Evolutionary conservation across 768 basidiomycete genomes (phyloP), one percentile per base, ranked within the genome.

Genomic region (Lentinula sp.): DNA sequence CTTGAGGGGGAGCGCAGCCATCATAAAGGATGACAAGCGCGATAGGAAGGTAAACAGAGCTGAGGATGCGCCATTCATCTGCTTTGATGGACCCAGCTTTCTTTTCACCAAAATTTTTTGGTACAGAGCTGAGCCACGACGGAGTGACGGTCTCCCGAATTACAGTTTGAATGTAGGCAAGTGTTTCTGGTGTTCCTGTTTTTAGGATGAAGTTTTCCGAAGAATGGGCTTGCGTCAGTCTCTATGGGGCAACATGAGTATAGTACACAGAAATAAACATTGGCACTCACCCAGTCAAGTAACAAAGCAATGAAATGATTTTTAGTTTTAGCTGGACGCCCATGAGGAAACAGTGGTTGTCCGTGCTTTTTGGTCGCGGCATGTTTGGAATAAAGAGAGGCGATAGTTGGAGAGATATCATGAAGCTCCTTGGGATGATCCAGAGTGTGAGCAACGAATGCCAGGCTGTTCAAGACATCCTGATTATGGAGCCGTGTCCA

Each of bases 31-130:
- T 69, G 15, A 74, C 61, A 1, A 78, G 64, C 0, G 74, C 70
- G 3, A 76, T 64, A 1, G 75, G 75, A 4, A 78, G 64, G 57
- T 74, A 73, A 15, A 76, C 58, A 0, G 66, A 71, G 39, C 62
- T 57, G 5, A 75, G 45, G 0, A 63, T 64, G 5, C 68, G 61
- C 75, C 76, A 78, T 62, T 78, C 67, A 37, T 73, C 74, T 0
- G 75, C 74, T 52, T 78, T 78, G 51, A 78, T 63, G 0, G 65
- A 71, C 4, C 77, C 73, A 1, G 73, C 72, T n/a, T 52, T 62
- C 5, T 32, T 52, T 7, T 69, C 66, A 7, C 73, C 69, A 59
- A 67, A 74, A 42, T 71, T 68, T 4, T 46, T 7, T 3, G 74
- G 74, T 9, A 73, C 70, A 0, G 67, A 64, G 32, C 64, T 60